A percentile compares a stretch with the other conserved stretches of the same genome.
These are phyloP conservation scores for Solanum lignicaule DNA, from an alignment of 257 asterid species.

Conservation along the genomic window DNA sequence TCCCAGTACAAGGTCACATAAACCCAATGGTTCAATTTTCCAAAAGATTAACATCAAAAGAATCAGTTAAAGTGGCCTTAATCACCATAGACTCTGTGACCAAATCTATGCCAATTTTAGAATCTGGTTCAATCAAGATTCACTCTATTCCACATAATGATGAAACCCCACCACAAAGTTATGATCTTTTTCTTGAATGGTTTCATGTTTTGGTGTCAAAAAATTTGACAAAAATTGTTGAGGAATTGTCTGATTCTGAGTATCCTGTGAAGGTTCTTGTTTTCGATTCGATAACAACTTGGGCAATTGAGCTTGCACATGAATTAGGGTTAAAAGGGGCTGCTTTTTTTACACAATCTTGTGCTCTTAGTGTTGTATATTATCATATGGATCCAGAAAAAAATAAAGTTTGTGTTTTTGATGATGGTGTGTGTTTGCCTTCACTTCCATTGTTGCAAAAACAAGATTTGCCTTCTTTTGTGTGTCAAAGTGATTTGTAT, in stretches of 20 bases:
- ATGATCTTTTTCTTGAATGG: slow-evolving; percentile 6
- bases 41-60: slow-evolving; percentile 30
- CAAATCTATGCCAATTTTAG: background rate
- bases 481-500: slow-evolving; percentile 2
- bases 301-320: slow-evolving; percentile 14
- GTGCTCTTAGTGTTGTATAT: slow-evolving; percentile 21
- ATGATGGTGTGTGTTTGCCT: slow-evolving; percentile 19
- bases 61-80: slow-evolving; percentile 13
- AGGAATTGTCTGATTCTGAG: background rate
- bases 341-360: slow-evolving; percentile 33
- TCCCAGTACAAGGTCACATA: slow-evolving; percentile 49
- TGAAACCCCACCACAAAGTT: background rate
- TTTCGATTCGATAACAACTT: slow-evolving; percentile 15
- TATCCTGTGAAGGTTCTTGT: slow-evolving; percentile 4
- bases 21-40: slow-evolving; percentile 42
- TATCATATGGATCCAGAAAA: slow-evolving; percentile 25
- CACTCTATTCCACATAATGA: slow-evolving; percentile 18
- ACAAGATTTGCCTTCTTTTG: slow-evolving; percentile 32
- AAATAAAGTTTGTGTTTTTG: slow-evolving; percentile 7
- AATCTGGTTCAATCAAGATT: slow-evolving; percentile 6
- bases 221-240: slow-evolving; percentile 15
- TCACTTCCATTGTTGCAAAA: slow-evolving; percentile 20
- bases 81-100: slow-evolving; percentile 5
- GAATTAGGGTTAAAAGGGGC: slow-evolving; percentile 15
- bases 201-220: background rate